A percentile compares a stretch with the other conserved stretches of the same genome.
These are phyloP conservation scores for Boletus fagicola DNA, from an alignment of 768 basidiomycete species.

Conservation along the genomic window DNA sequence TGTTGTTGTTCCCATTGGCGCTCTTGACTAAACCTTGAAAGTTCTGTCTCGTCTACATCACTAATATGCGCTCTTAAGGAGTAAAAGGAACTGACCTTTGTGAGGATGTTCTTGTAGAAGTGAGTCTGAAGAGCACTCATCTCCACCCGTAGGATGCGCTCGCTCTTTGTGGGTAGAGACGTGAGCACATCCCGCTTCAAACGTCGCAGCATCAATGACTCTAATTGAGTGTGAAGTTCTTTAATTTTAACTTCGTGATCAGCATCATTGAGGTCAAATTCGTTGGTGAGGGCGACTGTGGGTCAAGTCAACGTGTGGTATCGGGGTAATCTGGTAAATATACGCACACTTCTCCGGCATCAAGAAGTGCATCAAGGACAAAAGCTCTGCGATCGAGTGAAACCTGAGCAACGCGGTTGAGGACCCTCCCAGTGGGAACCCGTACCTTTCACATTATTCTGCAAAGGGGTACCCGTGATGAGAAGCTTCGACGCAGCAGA, in stretches of 20 bases:
- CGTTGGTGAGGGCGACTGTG: slow-evolving; percentile 85
- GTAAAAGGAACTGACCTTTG: slow-evolving; percentile 54
- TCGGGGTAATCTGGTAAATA: background rate
- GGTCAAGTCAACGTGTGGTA: slow-evolving; percentile 9
- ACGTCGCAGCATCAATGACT: slow-evolving; percentile 90
- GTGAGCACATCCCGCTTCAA: slow-evolving; percentile 96
- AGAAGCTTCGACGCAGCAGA: slow-evolving; percentile 88
- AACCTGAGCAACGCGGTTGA: slow-evolving; percentile 9
- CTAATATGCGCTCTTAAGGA: background rate
- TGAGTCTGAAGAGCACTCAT: slow-evolving; percentile 96
- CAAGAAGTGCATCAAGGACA: slow-evolving; percentile 98
- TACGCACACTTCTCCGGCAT: slow-evolving; percentile 95
- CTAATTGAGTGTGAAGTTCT: slow-evolving; percentile 89
- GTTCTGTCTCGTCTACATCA: slow-evolving; percentile 52
- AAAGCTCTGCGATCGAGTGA: slow-evolving; percentile 58
- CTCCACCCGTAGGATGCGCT: slow-evolving; percentile 95
- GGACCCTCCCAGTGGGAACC: slow-evolving; percentile 4
- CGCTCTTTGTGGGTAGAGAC: slow-evolving; percentile 95
- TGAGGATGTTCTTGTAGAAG: slow-evolving; percentile 98
- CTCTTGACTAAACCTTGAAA: slow-evolving; percentile 91
- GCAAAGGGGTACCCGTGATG: slow-evolving; percentile 96
- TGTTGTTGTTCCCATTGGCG: slow-evolving; percentile 84
- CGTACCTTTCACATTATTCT: slow-evolving; percentile 97
- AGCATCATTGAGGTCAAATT: slow-evolving; percentile 91
- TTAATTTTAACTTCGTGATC: slow-evolving; percentile 96